Evolutionary conservation across 1,139 yeast genomes (phyloP).

Genomic region (Pichia sp.): DNA sequence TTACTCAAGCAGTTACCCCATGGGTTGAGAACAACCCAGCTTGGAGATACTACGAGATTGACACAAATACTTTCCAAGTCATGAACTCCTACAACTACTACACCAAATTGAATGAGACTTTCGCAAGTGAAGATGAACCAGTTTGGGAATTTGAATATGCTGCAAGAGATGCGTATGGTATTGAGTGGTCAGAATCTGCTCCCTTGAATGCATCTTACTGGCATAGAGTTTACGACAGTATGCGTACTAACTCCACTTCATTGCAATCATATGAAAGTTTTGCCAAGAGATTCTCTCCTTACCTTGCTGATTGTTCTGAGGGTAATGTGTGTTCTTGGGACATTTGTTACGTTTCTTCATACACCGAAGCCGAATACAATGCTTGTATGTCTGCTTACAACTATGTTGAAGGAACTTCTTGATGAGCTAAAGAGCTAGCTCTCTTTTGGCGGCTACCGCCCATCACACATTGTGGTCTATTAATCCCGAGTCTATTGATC

Average conservation of each 20-base stretch:
- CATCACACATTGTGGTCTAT: too few species aligned
- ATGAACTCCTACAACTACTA: conserved; percentile 55
- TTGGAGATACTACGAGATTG: conserved; percentile 69
- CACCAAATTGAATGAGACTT: conserved; percentile 46
- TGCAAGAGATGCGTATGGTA: conserved; percentile 39
- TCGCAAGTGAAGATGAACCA: conserved; percentile 44
- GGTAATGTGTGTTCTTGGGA: conserved; percentile 32
- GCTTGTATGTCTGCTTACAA: conserved; percentile 17
- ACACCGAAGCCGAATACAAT: conserved; percentile 25
- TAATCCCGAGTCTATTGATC: too few species aligned
- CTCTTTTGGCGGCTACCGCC: too few species aligned
- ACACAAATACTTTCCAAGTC: conserved; percentile 52
- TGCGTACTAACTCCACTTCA: conserved; percentile 11
- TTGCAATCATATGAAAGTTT: conserved; percentile 32
- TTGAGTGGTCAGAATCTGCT: conserved; percentile 42
- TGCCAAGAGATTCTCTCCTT: conserved; percentile 49
- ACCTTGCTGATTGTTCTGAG: conserved; percentile 35
- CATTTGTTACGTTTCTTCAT: conserved; percentile 39
- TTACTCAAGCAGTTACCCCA: conserved; percentile 62
- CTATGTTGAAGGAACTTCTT: too few species aligned
- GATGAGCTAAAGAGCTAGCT: too few species aligned
- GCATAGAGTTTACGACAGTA: conserved; percentile 35
- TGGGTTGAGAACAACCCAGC: conserved; percentile 52
- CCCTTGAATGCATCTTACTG: conserved; percentile 60
- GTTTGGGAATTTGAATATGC: conserved; percentile 49